Evolutionary conservation across 2,329 filamentous ascomycete species (phyloP), one percentile per base, ranked within the genome.

Genomic region (Beauveria australis): DNA sequence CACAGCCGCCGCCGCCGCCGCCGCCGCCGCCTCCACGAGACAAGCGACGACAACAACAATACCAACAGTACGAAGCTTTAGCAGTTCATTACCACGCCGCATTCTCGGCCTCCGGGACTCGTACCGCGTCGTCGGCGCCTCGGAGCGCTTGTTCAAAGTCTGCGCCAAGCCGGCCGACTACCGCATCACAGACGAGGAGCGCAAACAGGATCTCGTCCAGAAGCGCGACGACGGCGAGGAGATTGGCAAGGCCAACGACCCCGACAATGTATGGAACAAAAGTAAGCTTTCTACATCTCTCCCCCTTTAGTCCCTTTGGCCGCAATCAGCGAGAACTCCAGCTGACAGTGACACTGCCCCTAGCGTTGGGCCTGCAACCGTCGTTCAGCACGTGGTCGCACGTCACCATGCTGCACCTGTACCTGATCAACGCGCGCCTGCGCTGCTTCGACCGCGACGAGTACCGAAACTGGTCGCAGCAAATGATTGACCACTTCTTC

Each of bases 301-400:
- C 5, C 43, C 43, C 44, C 44, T 3, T 3, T 7, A 5, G 3
- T 12, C 4, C 19, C 51, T 26, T 26, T 46, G 44, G 28, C 18
- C 12, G 28, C 48, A 28, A 14, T n/a, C 7, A 18, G 44, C 24
- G 22, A 26, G 46, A 28, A 2, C 16, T 28, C 48, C 26, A 30
- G 28, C 49, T 52, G n/a, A 52, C 49, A 16, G 30, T 40, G n/a
- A 52, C 49, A 16, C 12, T 14, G 19, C 14, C 16, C 10, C 9
- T 68, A 96, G 91, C 87, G 56, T 84, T 96, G 64, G 84, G 84
- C 28, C 84, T 99, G 19, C 81, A 83, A 37, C 90, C 92, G 1
- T 97, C 92, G 0, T 99, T 99, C 75, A 92, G 88, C 71, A 93
- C 90, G 61, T 99, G 94, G 94, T 90, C 92, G 22, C 92, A 97